Percentiles rank a stretch among this genome's conserved stretches.
These are phyloP conservation scores for Pythium biforme DNA, from an alignment of 352 stramenopile genomes.

Conservation along the genomic window DNA sequence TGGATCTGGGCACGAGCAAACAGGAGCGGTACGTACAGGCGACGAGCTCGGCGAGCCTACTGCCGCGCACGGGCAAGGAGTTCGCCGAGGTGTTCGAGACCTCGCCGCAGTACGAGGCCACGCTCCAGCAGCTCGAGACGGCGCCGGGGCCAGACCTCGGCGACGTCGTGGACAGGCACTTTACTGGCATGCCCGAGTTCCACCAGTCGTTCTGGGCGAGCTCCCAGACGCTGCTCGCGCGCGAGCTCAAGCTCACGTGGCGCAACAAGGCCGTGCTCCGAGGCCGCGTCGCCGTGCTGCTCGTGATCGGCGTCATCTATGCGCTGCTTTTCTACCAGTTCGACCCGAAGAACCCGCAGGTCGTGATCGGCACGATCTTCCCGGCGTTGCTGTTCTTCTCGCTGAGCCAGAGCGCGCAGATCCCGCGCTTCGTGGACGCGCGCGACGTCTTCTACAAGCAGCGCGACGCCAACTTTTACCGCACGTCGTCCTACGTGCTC, in stretches of 20 bases:
- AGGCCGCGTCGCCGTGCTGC: constrained; percentile 22
- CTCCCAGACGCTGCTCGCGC: constrained; percentile 13
- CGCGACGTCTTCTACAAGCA: constrained; percentile 67
- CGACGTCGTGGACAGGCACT: constrained; percentile 33
- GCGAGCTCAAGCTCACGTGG: constrained; percentile 54
- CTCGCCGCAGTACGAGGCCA: constrained; percentile 18
- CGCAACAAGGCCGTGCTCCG: constrained; percentile 32
- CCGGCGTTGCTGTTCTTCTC: constrained; percentile 2
- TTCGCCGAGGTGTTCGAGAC: constrained; percentile 23
- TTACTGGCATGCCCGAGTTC: constrained; percentile 11
- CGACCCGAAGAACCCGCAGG: constrained; percentile 21
- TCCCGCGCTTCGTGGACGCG: constrained; percentile 64
- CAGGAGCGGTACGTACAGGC: constrained; percentile 25
- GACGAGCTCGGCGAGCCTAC: not conserved
- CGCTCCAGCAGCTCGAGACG: constrained; percentile 67
- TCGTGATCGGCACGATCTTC: constrained; percentile 44
- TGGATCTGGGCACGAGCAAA: constrained; percentile 49
- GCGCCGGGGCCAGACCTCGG: constrained; percentile 87
- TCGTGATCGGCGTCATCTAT: constrained; percentile 30
- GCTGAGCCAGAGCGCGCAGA: constrained; percentile 37
- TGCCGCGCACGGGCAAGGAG: constrained; percentile 9
- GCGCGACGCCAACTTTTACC: constrained; percentile 59
- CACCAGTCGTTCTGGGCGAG: constrained; percentile 15
- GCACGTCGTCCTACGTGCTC: constrained; percentile 64
- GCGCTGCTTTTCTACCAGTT: constrained; percentile 27